Percentiles rank a stretch among this genome's conserved stretches.
phyloP scores from a whole-genome alignment of 1,284 basidiomycete genomes.

The Tilletiaria anomala region DNA sequence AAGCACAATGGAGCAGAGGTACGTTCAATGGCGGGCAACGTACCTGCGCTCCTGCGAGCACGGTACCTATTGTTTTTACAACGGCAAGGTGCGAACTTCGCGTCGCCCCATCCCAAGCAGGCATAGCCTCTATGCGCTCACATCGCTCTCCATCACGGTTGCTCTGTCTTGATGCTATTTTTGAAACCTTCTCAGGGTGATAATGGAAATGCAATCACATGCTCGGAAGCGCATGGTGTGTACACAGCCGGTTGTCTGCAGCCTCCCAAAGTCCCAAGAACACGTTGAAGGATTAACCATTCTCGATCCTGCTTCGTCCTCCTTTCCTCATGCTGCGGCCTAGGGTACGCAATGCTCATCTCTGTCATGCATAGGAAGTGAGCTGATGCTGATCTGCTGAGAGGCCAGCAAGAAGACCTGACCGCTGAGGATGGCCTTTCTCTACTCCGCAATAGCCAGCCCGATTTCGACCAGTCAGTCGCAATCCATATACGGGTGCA shows the following conservation, averaged over 20 bases:
- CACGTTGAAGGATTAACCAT: not conserved
- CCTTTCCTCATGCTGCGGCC: not conserved
- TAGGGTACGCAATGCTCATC: constrained; percentile 31
- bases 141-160: not conserved
- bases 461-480: constrained; percentile 23
- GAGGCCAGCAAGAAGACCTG: not conserved
- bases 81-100: constrained; percentile 6
- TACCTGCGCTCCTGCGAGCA: constrained; percentile 11
- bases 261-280: not conserved
- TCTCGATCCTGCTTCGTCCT: not conserved
- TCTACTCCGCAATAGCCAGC: constrained; percentile 2
- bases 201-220: constrained; percentile 32
- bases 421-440: not conserved
- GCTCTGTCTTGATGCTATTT: not conserved
- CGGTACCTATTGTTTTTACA: constrained; percentile 29
- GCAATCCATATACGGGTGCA: too few species aligned
- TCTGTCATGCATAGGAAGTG: constrained; percentile 21
- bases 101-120: not conserved
- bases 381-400: not conserved
- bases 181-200: constrained; percentile 6
- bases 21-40: constrained; percentile 10
- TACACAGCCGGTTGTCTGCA: too few species aligned
- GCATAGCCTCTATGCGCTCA: not conserved
- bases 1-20: constrained; percentile 20
- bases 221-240: constrained; percentile 28